Base-by-base conservation (phyloP, 2,329 filamentous ascomycete species). In the Beauveria sp. region DNA sequence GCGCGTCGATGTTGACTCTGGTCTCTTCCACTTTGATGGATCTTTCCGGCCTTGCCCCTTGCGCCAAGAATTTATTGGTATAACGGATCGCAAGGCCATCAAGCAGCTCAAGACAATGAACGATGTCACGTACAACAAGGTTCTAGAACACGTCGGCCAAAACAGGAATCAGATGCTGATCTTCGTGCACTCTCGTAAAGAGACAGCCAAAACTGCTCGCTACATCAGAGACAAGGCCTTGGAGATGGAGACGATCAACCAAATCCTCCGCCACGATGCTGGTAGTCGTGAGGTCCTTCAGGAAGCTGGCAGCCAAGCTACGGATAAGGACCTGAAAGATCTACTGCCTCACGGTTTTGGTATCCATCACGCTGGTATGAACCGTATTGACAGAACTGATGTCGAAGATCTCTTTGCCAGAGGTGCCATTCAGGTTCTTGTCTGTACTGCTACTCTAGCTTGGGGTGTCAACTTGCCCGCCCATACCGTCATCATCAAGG, bases 51-150 rank as follows among this genome's bases (percentile, higher is more conserved):
- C 95, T 64, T 99, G 95, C 73, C 95, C 95, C 1, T 76, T 99
- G 68, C 92, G 91, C 69, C 95, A 99, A 73, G 96, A 99, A 74
- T 99, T 98, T 71, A 91, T 99, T 67, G 95, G 95, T 59, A 90
- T 99, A 49, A 97, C 93, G 0, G 95, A 99, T 68, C 96, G 95
- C 78, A 98, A 98, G 74, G 90, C 95, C 6, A 99, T 99, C 77
- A 99, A 98, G 77, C 95, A 99, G 74, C 80, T 99, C 60, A 97
- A 98, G 81, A 96, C 90, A 1, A 99, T 99, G 95, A 99, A 99
- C 71, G 95, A 99, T 69, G 93, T 99, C 60, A 97, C 92, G 62
- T 99, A 99, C 75, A 96, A 88, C 66, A 99, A 99, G 75, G 93
- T 97, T 31, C 84, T 99, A 60, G 95, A 99, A 74, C 93, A 98